phyloP scores from a whole-genome alignment of 352 stramenopile species.

The Phytophthora multivora region DNA sequence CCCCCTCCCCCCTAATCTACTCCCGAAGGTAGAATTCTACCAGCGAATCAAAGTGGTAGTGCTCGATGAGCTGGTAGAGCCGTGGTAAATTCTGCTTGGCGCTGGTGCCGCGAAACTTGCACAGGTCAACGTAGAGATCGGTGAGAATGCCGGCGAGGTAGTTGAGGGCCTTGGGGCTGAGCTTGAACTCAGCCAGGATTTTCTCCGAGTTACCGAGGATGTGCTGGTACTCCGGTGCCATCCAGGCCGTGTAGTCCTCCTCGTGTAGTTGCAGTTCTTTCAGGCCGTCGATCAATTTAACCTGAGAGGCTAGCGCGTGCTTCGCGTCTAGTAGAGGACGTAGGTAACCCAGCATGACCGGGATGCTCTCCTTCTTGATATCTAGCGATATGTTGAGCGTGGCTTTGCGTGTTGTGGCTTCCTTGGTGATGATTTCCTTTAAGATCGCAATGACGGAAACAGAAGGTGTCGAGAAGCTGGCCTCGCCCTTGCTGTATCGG shows the following conservation, averaged over 20 bases:
- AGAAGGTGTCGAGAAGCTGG: conserved; percentile 75
- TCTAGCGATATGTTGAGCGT: conserved; percentile 82
- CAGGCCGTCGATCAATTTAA: conserved; percentile 85
- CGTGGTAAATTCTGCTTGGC: conserved; percentile 74
- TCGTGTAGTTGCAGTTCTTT: conserved; percentile 87
- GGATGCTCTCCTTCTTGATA: conserved; percentile 80
- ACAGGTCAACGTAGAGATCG: conserved; percentile 86
- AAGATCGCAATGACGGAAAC: conserved; percentile 86
- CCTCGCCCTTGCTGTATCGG: conserved; percentile 76
- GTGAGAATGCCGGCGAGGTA: conserved; percentile 83
- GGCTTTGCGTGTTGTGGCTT: conserved; percentile 79
- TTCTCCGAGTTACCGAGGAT: conserved; percentile 69
- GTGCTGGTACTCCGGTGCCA: conserved; percentile 80
- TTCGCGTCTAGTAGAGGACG: conserved; percentile 72
- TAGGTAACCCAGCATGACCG: conserved; percentile 69
- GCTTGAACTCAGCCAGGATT: conserved; percentile 79
- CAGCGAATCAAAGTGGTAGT: conserved; percentile 81
- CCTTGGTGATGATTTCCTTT: conserved; percentile 86
- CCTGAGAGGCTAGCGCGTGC: conserved; percentile 70
- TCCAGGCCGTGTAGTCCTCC: conserved; percentile 70
- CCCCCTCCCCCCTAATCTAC: too few species aligned
- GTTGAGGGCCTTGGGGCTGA: conserved; percentile 70
- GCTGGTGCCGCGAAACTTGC: conserved; percentile 83
- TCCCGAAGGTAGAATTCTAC: conserved; percentile 81
- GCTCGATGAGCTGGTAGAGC: conserved; percentile 79